These are phyloP conservation scores for Penicillium sp. DNA, from an alignment of 2,329 filamentous ascomycete species.

Conservation along the genomic window DNA sequence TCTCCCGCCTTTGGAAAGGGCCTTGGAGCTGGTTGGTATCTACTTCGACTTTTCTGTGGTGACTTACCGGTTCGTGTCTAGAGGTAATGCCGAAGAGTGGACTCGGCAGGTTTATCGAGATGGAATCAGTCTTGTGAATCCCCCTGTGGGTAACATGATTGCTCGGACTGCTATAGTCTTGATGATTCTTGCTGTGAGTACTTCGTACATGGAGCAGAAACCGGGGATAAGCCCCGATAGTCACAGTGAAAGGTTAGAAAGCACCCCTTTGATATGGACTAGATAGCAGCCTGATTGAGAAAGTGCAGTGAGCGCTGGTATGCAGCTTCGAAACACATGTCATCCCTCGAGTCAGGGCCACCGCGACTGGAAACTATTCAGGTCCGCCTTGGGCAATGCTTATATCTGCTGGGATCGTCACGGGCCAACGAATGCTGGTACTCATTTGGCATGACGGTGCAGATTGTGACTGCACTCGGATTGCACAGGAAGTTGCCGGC, in stretches of 20 bases:
- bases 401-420: slow-evolving; percentile 58
- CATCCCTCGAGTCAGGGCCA: slow-evolving; percentile 49
- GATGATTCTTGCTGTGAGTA: slow-evolving; percentile 49
- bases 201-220: slow-evolving; percentile 45
- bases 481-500: slow-evolving; percentile 35
- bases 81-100: slow-evolving; percentile 52
- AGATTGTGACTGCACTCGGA: slow-evolving; percentile 50
- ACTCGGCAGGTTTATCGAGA: slow-evolving; percentile 40
- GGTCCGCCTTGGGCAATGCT: slow-evolving; percentile 54
- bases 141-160: slow-evolving; percentile 43
- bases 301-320: slow-evolving; percentile 37
- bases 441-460: slow-evolving; percentile 55
- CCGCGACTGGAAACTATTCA: slow-evolving; percentile 57
- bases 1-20: slow-evolving; percentile 40
- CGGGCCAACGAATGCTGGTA: slow-evolving; percentile 61
- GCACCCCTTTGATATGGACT: neutral
- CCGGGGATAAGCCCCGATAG: slow-evolving; percentile 25
- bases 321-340: slow-evolving; percentile 37
- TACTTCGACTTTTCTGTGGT: slow-evolving; percentile 61
- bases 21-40: slow-evolving; percentile 47
- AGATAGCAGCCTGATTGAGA: neutral
- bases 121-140: slow-evolving; percentile 36
- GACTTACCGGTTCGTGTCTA: slow-evolving; percentile 57
- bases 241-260: slow-evolving; percentile 30
- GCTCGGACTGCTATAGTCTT: slow-evolving; percentile 50